Evolutionary conservation across 2,329 filamentous ascomycete genomes (phyloP).

Genomic region (Hypoxylon sp.): DNA sequence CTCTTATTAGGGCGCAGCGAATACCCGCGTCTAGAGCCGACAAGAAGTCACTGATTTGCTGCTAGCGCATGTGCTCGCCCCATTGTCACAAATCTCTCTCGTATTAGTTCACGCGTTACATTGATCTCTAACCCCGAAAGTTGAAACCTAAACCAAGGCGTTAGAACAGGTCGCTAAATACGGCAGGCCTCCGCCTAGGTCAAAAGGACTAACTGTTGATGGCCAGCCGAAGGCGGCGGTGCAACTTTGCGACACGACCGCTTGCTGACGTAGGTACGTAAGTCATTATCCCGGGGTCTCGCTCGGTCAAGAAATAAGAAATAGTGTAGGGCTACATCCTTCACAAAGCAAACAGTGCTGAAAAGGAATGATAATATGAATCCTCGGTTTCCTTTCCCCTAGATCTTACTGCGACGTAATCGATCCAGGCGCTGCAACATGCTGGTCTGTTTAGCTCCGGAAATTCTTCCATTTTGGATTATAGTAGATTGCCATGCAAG

Average conservation of each 20-base stretch:
- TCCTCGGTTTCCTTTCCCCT: constrained; percentile 36
- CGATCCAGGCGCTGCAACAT: constrained; percentile 41
- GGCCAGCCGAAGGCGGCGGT: constrained; percentile 42
- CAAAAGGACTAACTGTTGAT: constrained; percentile 23
- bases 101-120: constrained; percentile 46
- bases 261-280: constrained; percentile 39
- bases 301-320: constrained; percentile 45
- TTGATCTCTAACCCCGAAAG: constrained; percentile 37
- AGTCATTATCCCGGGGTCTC: constrained; percentile 41
- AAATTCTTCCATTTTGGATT: constrained; percentile 45
- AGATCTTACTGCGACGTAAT: constrained; percentile 46
- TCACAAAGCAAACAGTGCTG: constrained; percentile 40
- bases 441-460: constrained; percentile 43
- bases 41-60: constrained; percentile 47
- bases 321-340: constrained; percentile 42
- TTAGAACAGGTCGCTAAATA: constrained; percentile 30
- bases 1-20: constrained; percentile 46
- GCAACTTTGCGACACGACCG: constrained; percentile 39
- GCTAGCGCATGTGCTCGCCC: constrained; percentile 52
- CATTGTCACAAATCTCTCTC: constrained; percentile 52
- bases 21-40: constrained; percentile 55
- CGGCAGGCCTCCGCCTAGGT: constrained; percentile 29
- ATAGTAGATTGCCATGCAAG: constrained; percentile 44
- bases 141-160: constrained; percentile 38
- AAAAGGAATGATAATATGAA: constrained; percentile 24